Evolutionary conservation across 2,329 filamentous ascomycete genomes (phyloP), one percentile per base, ranked within the genome.

Genomic region (Colletotrichum caudatum): DNA sequence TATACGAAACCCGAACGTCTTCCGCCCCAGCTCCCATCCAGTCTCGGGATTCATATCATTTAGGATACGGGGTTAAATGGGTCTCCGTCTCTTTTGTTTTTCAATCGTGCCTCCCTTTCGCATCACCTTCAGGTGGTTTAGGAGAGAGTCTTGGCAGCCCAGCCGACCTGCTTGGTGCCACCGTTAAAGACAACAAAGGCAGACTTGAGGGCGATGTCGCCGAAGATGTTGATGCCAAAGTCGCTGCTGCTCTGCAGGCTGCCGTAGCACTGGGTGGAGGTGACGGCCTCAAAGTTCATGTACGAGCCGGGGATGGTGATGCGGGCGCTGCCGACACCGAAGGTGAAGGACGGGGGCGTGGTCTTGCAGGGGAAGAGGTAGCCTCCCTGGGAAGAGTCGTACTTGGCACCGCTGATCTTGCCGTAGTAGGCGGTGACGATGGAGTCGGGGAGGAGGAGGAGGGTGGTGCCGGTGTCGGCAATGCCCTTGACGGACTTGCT

Each of bases 161-260:
- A 84, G 33, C 83, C 83, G 48, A 85, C 75, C 54, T 78, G 76
- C 41, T 80, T 81, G 3, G 79, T 80, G 41, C 79, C 76, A 12
- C 78, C 76, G 77, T 89, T 86, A 74, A 89, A 90, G 65, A 91
- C 84, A 57, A 87, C 87, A 74, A 89, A 91, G 76, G 89, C 86
- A 75, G 83, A 84, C 86, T 91, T 91, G 70, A 91, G 83, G 82
- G 91, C 90, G 73, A 90, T 82, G 75, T 91, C 89, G 39, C 90
- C 90, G 70, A 90, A 88, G 79, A 92, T 91, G 75, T 82, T 85
- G 77, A 89, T 81, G 11, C 62, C 69, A 7, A 74, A 64, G 54
- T 58, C 67, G 20, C 56, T 35, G 71, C 61, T 69, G 60, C 70
- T 80, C 83, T 92, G 89, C 63, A 92, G 85, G 66, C 89, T 90